Percentiles rank a stretch among this genome's conserved stretches.
These are phyloP conservation scores for Stenogyne calaminthoides DNA, from an alignment of 305 asterid genomes.

Conservation along the genomic window DNA sequence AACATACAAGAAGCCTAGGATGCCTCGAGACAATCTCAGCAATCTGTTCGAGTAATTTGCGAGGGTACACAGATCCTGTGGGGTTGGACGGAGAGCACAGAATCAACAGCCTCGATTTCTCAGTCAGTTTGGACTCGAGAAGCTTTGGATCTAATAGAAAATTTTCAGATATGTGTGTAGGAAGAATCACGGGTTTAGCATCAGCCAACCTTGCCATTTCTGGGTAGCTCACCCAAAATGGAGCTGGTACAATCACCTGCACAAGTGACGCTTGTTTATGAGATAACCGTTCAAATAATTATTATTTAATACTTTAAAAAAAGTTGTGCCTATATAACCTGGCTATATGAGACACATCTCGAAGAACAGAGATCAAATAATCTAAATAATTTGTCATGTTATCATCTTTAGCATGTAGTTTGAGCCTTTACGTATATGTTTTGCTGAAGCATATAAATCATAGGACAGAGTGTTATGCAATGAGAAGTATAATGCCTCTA, in stretches of 20 bases:
- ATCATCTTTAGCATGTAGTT: not conserved
- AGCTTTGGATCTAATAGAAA: conserved; percentile 81
- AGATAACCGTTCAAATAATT: not conserved
- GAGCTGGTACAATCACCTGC: conserved; percentile 96
- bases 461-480: not conserved
- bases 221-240: conserved; percentile 99
- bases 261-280: conserved; percentile 19
- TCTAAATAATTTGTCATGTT: not conserved
- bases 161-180: conserved; percentile 73
- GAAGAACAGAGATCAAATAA: not conserved
- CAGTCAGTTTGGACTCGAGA: conserved; percentile 77
- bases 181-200: conserved; percentile 85
- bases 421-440: not conserved
- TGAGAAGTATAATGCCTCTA: not conserved
- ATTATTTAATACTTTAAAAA: not conserved
- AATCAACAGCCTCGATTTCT: conserved; percentile 84
- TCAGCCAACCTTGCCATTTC: conserved; percentile 98
- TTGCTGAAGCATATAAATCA: not conserved
- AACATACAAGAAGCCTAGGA: conserved; percentile 87
- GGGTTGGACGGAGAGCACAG: conserved; percentile 99
- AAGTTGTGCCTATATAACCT: not conserved
- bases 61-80: conserved; percentile 95
- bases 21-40: conserved; percentile 81
- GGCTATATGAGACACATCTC: not conserved
- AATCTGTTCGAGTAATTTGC: conserved; percentile 77